Conservation (phyloP, 495 filamentous ascomycete species). For the Rostrohypoxylon terebratum region DNA sequence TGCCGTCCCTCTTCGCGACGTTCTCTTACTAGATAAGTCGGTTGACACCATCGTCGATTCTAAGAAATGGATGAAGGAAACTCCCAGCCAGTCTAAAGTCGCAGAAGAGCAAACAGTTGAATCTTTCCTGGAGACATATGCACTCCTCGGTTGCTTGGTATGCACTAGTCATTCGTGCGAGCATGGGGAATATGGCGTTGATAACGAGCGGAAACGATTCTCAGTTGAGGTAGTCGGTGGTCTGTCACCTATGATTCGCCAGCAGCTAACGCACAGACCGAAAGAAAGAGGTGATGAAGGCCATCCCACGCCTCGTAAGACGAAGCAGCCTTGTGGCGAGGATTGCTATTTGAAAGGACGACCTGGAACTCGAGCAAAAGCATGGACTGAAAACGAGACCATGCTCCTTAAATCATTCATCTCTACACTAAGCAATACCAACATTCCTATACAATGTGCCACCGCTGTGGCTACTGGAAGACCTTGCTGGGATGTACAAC, state of each 20-base stretch:
- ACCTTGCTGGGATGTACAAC: conserved; percentile 63
- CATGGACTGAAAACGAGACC: conserved; percentile 57
- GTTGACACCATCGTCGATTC: conserved; percentile 59
- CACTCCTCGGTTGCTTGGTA: conserved; percentile 58
- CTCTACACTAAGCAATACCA: conserved; percentile 54
- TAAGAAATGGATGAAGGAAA: conserved; percentile 59
- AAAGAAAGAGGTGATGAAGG: conserved; percentile 27
- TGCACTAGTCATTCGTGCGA: conserved; percentile 64
- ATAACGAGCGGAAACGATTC: conserved; percentile 59
- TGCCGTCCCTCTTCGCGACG: conserved; percentile 55
- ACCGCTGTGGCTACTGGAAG: conserved; percentile 57
- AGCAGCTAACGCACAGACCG: conserved; percentile 37
- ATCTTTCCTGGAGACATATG: conserved; percentile 57
- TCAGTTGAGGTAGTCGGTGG: conserved; percentile 53
- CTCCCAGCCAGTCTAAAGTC: conserved; percentile 50
- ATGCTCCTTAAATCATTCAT: conserved; percentile 54
- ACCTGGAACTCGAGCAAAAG: conserved; percentile 47
- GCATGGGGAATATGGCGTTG: conserved; percentile 61
- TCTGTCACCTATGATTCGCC: conserved; percentile 43
- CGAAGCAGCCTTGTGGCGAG: conserved; percentile 52
- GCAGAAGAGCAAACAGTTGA: conserved; percentile 49
- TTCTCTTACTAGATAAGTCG: conserved; percentile 58
- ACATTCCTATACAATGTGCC: conserved; percentile 54
- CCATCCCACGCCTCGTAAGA: conserved; percentile 15
- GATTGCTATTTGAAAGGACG: conserved; percentile 55